Evolutionary conservation across 176 grass and related monocot species (phyloP), one percentile per base, ranked within the genome.

Genomic region (Cenchrus americanus): DNA sequence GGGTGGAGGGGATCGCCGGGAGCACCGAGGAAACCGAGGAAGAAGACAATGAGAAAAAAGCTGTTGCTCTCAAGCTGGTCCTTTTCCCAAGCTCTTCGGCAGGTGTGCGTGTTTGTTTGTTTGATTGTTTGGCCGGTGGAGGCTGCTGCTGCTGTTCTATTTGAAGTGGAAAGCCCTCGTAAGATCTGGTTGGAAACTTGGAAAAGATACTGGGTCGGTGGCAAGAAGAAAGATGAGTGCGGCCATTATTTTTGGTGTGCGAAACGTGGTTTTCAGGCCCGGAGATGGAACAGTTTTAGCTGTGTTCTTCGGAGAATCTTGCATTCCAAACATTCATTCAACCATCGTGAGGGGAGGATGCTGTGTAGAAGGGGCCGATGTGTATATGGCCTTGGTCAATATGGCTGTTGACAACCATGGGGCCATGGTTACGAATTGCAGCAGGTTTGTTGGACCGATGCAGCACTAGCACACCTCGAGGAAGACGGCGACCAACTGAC

Each of bases 1-100:
- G 49, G 43, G 8, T 62, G 44, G 83, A 75, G 64, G 79, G 12
- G 73, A 50, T 82, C 83, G 48, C 58, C 57, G 71, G 57, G 63
- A 77, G 64, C 55, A 41, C 32, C 65, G 21, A 72, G 57, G 73
- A 65, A 82, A 72, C 7, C 65, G 69, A 76, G 61, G 59, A 47
- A 74, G 23, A 62, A 44, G 60, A 66, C 34, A 27, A 73, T 23
- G 18, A 1, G 18, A 1, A 48, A 73, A 23, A 60, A 9, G 21
- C 14, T 41, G 49, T 18, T 14, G 47, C 19, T 60, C 44, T 52
- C 40, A 3, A 18, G 32, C 23, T 19, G 49, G 50, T 85, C 64
- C 51, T 23, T 78, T 49, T 77, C 67, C 19, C 21, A 71, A 76
- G 71, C 50, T 76, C 64, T 66, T 66, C 74, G 37, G 66, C 65